Evolutionary conservation across 768 basidiomycete species (phyloP).

Genomic region (Sporobolomyces roseus): DNA sequence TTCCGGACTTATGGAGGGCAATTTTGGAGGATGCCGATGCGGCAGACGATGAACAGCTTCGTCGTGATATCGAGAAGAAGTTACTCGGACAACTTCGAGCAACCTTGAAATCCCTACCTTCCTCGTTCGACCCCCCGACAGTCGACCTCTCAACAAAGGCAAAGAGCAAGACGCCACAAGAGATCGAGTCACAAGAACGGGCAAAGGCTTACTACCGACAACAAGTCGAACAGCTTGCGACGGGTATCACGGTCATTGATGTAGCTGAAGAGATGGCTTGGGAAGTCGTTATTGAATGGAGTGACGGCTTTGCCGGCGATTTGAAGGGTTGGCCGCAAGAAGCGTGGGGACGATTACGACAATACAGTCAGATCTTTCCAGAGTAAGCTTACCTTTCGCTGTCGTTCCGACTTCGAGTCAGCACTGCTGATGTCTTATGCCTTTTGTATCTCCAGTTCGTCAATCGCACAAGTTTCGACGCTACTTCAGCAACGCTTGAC

Average conservation of each 20-base stretch:
- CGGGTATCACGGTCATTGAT: conserved; percentile 69
- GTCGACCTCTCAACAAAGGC: conserved; percentile 38
- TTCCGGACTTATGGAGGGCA: conserved; percentile 70
- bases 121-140: conserved; percentile 43
- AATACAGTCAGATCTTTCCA: conserved; percentile 67
- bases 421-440: neutral
- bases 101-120: conserved; percentile 62
- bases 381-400: conserved; percentile 39
- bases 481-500: conserved; percentile 45
- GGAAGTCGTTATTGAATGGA: conserved; percentile 69
- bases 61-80: conserved; percentile 71
- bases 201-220: conserved; percentile 52
- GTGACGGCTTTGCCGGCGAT: conserved; percentile 64
- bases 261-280: conserved; percentile 79
- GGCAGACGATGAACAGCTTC: conserved; percentile 61
- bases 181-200: conserved; percentile 17
- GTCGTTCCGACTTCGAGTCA: neutral
- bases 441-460: neutral
- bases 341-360: conserved; percentile 52
- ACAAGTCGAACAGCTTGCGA: conserved; percentile 68
- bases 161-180: conserved; percentile 51
- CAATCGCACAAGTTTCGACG: neutral
- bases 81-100: conserved; percentile 63
- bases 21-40: conserved; percentile 77
- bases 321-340: conserved; percentile 62